Percentiles rank a stretch among this genome's conserved stretches.
phyloP scores from a whole-genome alignment of 2,329 filamentous ascomycete genomes.

The Fusarium aywerte region DNA sequence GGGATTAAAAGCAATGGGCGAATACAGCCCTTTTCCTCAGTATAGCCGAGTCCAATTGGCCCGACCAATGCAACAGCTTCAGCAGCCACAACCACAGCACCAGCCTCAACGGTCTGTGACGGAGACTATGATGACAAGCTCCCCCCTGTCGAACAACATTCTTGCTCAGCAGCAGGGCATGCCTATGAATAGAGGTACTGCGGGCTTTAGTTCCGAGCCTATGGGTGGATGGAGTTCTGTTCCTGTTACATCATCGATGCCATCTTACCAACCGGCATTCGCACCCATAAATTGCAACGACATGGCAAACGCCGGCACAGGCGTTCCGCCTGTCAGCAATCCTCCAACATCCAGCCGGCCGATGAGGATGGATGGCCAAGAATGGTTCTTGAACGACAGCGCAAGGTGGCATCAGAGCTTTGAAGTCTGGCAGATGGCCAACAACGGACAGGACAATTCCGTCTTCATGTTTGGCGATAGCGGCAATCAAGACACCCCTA shows the following conservation, averaged over 20 bases:
- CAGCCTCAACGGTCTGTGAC: conserved; percentile 26
- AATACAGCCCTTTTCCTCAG: conserved; percentile 52
- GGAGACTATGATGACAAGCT: conserved; percentile 29
- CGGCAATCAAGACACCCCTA: conserved; percentile 34
- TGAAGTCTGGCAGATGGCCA: conserved; percentile 61
- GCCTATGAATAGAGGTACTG: conserved; percentile 34
- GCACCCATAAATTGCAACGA: conserved; percentile 31
- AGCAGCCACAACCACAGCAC: conserved; percentile 22
- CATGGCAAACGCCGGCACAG: conserved; percentile 22
- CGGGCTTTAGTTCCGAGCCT: conserved; percentile 41
- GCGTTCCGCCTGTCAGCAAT: conserved; percentile 40
- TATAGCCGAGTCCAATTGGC: conserved; percentile 46
- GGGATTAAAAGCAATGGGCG: conserved; percentile 40
- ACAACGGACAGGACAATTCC: conserved; percentile 39
- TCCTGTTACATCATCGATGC: conserved; percentile 32
- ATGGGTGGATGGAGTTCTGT: conserved; percentile 45
- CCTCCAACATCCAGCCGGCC: conserved; percentile 33
- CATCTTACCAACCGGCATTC: conserved; percentile 40
- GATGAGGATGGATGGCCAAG: conserved; percentile 60
- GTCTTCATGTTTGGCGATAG: conserved; percentile 48
- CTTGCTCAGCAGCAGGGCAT: conserved; percentile 35
- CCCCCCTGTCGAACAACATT: conserved; percentile 15
- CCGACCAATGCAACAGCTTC: conserved; percentile 39
- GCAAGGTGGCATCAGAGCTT: conserved; percentile 69
- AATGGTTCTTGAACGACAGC: conserved; percentile 68